A percentile compares a stretch with the other conserved stretches of the same genome.
Conservation (phyloP, 129 eudicot genomes). For the Arctium lappa region DNA sequence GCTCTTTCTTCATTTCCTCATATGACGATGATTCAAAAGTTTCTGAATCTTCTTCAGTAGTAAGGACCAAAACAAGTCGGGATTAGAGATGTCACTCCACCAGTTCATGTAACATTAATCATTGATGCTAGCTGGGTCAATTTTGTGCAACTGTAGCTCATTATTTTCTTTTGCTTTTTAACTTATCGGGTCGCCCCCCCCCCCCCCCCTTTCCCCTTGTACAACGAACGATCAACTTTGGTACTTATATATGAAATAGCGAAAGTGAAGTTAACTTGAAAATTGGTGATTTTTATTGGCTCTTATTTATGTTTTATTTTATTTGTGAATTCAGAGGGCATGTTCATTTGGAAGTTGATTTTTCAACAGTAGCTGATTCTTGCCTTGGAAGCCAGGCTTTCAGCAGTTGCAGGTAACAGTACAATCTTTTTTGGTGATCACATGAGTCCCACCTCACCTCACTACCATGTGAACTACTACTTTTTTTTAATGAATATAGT, state of each 20-base stretch:
- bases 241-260: slow-evolving; percentile 20
- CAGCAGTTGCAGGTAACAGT: background rate
- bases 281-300: background rate
- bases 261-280: background rate
- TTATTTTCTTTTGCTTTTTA: background rate
- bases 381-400: background rate
- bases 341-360: background rate
- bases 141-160: slow-evolving; percentile 30
- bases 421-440: slow-evolving; percentile 8
- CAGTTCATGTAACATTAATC: slow-evolving; percentile 5
- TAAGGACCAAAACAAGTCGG: slow-evolving; percentile 35
- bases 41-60: slow-evolving; percentile 39
- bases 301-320: background rate
- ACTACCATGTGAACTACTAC: slow-evolving; percentile 21
- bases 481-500: slow-evolving; percentile 5
- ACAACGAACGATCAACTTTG: slow-evolving; percentile 22
- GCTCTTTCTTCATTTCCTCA: slow-evolving; percentile 54
- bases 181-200: background rate
- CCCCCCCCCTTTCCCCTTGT: background rate
- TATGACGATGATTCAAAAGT: slow-evolving; percentile 51
- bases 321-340: background rate
- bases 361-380: background rate
- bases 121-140: slow-evolving; percentile 5
- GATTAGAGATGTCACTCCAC: slow-evolving; percentile 5
- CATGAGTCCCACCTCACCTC: slow-evolving; percentile 25